Evolutionary conservation across 305 asterid species (phyloP).

Genomic region (Solanum hybrid): DNA sequence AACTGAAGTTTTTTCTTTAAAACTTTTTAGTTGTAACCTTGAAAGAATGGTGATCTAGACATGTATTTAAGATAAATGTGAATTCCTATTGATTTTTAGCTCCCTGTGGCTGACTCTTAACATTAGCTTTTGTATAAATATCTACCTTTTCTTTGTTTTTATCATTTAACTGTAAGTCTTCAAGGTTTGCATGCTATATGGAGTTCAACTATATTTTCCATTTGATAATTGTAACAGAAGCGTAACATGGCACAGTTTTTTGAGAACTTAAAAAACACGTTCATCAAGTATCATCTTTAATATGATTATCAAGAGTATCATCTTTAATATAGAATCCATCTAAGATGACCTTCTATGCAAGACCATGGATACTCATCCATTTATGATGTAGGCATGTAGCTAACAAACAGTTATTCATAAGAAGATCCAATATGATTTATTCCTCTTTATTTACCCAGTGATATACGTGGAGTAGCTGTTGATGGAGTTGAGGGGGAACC

Average conservation of each 20-base stretch:
- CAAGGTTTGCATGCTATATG: background rate
- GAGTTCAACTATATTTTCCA: background rate
- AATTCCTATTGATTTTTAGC: background rate
- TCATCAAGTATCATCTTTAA: background rate
- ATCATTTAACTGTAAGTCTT: background rate
- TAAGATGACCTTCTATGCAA: background rate
- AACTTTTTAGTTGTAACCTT: background rate
- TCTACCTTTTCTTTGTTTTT: background rate
- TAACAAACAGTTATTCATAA: background rate
- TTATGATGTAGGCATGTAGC: background rate
- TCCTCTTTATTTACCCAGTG: conserved; percentile 36
- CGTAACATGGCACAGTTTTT: background rate
- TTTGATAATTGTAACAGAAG: background rate
- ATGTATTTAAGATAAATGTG: background rate
- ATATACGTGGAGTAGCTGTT: conserved; percentile 96
- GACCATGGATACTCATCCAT: background rate
- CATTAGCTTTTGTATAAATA: background rate
- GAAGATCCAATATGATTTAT: background rate
- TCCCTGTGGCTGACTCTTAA: background rate
- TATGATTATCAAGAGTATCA: background rate
- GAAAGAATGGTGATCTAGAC: background rate
- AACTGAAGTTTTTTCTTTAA: background rate
- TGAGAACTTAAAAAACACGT: background rate
- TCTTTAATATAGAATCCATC: background rate
- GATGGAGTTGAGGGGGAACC: conserved; percentile 94